Conservation (phyloP, 2,329 filamentous ascomycete species). For the Ceratocystis eucalypticola region DNA sequence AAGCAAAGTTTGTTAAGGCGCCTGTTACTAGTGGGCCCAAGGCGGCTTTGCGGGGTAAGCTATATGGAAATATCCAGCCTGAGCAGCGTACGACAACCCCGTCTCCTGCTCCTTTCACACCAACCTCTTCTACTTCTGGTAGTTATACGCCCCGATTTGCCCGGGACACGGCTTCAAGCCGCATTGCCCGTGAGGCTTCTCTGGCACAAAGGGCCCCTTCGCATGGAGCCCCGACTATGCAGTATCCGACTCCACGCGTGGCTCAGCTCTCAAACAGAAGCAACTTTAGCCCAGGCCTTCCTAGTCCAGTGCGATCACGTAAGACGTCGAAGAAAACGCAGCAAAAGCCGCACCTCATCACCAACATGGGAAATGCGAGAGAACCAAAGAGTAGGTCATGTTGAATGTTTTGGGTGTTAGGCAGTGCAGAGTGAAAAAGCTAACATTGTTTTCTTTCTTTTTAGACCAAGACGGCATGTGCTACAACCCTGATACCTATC, state of each 20-base stretch:
- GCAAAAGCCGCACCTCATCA: constrained; percentile 74
- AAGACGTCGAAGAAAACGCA: constrained; percentile 47
- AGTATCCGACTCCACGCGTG: constrained; percentile 40
- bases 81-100: constrained; percentile 39
- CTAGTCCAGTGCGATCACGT: constrained; percentile 37
- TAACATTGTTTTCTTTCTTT: constrained; percentile 23
- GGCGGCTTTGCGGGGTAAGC: constrained; percentile 42
- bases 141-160: constrained; percentile 48
- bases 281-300: constrained; percentile 34
- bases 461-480: constrained; percentile 85
- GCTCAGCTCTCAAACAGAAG: constrained; percentile 38
- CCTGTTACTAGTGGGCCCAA: constrained; percentile 59
- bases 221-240: constrained; percentile 35
- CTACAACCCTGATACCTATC: constrained; percentile 75
- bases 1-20: constrained; percentile 71
- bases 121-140: constrained; percentile 39
- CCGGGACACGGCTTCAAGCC: constrained; percentile 51
- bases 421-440: constrained; percentile 16
- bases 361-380: constrained; percentile 61
- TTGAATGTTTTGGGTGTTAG: neutral
- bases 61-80: constrained; percentile 41
- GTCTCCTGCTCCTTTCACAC: constrained; percentile 43
- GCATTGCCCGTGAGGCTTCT: constrained; percentile 49
- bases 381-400: constrained; percentile 55
- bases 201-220: constrained; percentile 46